Evolutionary conservation across 148 eudicot species (phyloP), one percentile per base, ranked within the genome.

Genomic region (Chenopodium suecicum): DNA sequence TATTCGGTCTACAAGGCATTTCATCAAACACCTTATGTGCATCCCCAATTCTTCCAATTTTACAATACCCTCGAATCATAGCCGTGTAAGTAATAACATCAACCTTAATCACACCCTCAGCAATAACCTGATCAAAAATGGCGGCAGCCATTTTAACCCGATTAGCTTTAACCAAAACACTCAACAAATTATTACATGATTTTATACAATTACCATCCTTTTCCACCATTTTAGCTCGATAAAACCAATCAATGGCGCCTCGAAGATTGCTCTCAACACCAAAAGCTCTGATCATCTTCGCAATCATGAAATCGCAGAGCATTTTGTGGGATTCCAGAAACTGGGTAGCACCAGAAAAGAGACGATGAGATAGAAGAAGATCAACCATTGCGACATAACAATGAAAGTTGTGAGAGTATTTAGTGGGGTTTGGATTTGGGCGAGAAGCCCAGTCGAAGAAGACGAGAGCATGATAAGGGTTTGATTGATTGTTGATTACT

Each of bases 21-120:
- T 85, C 82, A 78, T 88, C 92, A 72, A 90, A 90, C 87, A 90
- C 75, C 78, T 85, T 84, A 72, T 16, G 50, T 19, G 89, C 90
- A 86, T 84, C 75, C 50, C 62, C 77, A 60, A 77, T 16, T 25
- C 0, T 70, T 2, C 84, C 80, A 31, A 77, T 29, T 52, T 44
- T 70, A 48, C 80, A 82, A 46, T 70, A 82, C 50, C 84, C 84
- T 58, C 71, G 25, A 71, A 82, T 77, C 80, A 82, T 63, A 1
- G 77, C 58, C 9, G 76, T 56, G 25, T 77, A 82, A 19, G 48
- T 58, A 2, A 62, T 12, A 27, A 70, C 80, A 70, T 76, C 60
- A 6, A 58, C 22, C 37, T 12, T 63, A 60, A 70, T 31, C 19
- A 58, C 14, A 77, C 80, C 77, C 32, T 77, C 76, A 17, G 58